Conservation (phyloP, 495 filamentous ascomycete genomes). For the Halenospora varia region DNA sequence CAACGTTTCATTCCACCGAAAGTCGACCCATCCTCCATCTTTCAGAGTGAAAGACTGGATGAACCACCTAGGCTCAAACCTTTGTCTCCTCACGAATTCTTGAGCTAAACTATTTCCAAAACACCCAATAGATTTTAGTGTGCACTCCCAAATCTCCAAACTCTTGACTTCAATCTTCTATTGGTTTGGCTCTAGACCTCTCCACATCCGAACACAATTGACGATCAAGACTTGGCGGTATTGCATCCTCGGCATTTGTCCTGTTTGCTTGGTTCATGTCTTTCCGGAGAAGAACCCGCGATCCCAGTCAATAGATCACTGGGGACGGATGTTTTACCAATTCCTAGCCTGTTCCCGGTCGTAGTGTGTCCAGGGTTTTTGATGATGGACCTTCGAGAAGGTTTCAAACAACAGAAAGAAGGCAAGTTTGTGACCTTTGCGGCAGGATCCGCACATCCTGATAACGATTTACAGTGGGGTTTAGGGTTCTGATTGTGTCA, state of each 20-base stretch:
- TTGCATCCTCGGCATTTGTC: slow-evolving; percentile 9
- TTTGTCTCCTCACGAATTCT: no score
- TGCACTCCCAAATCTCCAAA: no score
- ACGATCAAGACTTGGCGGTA: neutral
- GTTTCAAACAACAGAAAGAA: slow-evolving; percentile 19
- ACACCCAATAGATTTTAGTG: no score
- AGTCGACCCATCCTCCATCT: neutral
- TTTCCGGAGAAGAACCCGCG: slow-evolving; percentile 3
- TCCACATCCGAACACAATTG: slow-evolving; percentile 1
- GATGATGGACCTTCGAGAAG: slow-evolving; percentile 21
- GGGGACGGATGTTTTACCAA: neutral
- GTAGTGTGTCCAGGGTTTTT: slow-evolving; percentile 9
- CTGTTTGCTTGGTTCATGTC: slow-evolving; percentile 1
- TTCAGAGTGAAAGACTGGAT: no score
- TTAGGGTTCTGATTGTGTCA: neutral
- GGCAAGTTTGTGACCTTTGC: slow-evolving; percentile 5
- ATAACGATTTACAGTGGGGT: slow-evolving; percentile 12
- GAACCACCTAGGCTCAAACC: no score
- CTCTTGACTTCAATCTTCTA: no score
- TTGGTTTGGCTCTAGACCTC: no score
- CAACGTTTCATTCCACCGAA: neutral
- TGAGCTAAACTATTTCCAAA: no score
- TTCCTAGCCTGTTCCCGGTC: slow-evolving; percentile 2
- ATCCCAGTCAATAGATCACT: neutral
- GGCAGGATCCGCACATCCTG: slow-evolving; percentile 8